phyloP scores from a whole-genome alignment of 345 rosid genomes.

The Tarenaya hassleriana region DNA sequence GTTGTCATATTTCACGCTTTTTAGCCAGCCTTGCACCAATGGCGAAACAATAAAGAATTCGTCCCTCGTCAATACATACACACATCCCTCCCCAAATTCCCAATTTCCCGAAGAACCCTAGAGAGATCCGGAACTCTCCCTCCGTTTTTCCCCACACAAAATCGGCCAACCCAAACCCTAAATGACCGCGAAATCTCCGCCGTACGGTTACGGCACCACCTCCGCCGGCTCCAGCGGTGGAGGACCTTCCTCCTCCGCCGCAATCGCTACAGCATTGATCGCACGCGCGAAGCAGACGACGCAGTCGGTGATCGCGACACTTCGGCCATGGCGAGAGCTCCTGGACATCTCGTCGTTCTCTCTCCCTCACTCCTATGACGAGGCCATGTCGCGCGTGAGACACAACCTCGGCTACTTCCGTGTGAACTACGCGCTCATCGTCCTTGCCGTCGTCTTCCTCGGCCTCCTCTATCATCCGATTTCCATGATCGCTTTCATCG shows the following conservation, averaged over 20 bases:
- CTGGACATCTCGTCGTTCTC: conserved; percentile 41
- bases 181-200: conserved; percentile 30
- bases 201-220: conserved; percentile 41
- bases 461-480: conserved; percentile 76
- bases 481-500: conserved; percentile 60
- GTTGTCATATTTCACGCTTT: too few species aligned
- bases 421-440: conserved; percentile 54
- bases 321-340: conserved; percentile 83
- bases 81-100: too few species aligned
- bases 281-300: conserved; percentile 47
- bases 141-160: background rate
- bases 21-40: too few species aligned
- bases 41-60: too few species aligned
- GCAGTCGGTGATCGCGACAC: conserved; percentile 41
- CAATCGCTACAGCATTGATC: conserved; percentile 32
- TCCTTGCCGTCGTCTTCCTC: conserved; percentile 53
- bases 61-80: too few species aligned
- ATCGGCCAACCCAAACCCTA: conserved; percentile 6
- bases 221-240: conserved; percentile 17
- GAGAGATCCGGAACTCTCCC: too few species aligned
- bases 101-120: too few species aligned
- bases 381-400: conserved; percentile 50
- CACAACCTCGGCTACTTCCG: conserved; percentile 61
- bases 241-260: conserved; percentile 20
- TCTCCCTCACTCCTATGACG: conserved; percentile 45